These are phyloP conservation scores for Reticulascus tulasneorum DNA, from an alignment of 2,329 filamentous ascomycete species.

Conservation along the genomic window DNA sequence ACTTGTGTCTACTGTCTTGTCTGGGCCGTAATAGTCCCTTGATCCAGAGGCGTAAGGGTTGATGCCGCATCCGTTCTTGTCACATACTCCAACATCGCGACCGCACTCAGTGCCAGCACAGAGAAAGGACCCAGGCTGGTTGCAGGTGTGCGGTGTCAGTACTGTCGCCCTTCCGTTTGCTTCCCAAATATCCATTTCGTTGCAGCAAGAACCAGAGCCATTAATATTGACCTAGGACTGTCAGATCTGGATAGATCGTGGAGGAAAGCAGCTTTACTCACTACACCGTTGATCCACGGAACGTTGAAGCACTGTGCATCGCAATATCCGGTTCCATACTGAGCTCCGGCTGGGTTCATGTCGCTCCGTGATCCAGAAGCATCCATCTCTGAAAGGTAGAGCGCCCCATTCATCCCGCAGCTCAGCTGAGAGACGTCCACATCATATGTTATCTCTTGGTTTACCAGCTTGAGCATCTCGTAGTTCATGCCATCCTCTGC, in stretches of 20 bases:
- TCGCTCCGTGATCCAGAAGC: constrained; percentile 54
- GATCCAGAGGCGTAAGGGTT: constrained; percentile 29
- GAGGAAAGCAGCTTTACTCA: constrained; percentile 29
- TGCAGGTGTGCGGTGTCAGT: constrained; percentile 57
- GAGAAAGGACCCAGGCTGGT: constrained; percentile 30
- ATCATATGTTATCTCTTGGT: constrained; percentile 61
- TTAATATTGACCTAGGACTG: constrained; percentile 47
- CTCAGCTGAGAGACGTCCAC: constrained; percentile 61
- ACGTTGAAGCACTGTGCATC: constrained; percentile 50
- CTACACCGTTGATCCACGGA: constrained; percentile 40
- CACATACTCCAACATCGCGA: constrained; percentile 39
- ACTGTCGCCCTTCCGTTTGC: constrained; percentile 56
- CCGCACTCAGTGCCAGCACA: constrained; percentile 31
- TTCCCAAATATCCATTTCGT: constrained; percentile 67
- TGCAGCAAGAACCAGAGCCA: constrained; percentile 58
- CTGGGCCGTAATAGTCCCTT: constrained; percentile 25
- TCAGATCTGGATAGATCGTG: constrained; percentile 26
- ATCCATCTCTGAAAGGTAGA: constrained; percentile 63
- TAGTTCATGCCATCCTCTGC: constrained; percentile 48
- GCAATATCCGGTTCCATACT: constrained; percentile 58
- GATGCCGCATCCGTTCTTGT: constrained; percentile 31
- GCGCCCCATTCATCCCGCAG: constrained; percentile 63
- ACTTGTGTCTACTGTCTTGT: constrained; percentile 24
- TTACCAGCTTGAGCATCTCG: constrained; percentile 53
- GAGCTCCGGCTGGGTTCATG: constrained; percentile 52